Evolutionary conservation across 2,329 filamentous ascomycete genomes (phyloP), one percentile per base, ranked within the genome.

Genomic region (Neurospora sp.): DNA sequence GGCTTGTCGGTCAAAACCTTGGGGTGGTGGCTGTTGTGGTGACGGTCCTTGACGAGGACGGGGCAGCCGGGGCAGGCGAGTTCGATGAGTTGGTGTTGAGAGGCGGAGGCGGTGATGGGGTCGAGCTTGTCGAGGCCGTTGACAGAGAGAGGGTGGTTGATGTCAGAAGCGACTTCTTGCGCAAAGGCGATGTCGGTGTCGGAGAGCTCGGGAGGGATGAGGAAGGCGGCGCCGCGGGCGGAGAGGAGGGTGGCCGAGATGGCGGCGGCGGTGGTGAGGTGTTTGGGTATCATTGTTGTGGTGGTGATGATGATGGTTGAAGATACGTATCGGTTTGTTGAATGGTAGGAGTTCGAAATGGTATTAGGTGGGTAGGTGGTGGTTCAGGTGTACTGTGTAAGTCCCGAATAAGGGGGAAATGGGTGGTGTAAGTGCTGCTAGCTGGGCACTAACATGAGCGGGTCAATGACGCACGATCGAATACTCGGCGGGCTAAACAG

Each of bases 11-110:
- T 72, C 73, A 76, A 71, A n/a, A 72, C 72, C 36, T 76, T 71
- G 67, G 74, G 40, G 68, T 72, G 69, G 38, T 72, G 69, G 67
- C 66, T 69, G 68, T 73, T 73, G 70, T 81, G 74, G 70, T 76
- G 68, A 71, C 72, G 71, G 69, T 74, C 72, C 40, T 73, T 74
- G 69, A 85, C 62, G 66, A 74, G 69, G 66, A 79, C 82, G 11
- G 83, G 82, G 75, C 88, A 90, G 72, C 84, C 83, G 23, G 82
- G 80, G 75, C 88, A 90, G 71, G 84, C 81, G 43, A 90, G 75
- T 62, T 82, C 79, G 71, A 89, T 70, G 28, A 78, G 77, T 72
- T 84, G 81, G 33, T 74, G 74, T 73, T 82, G 69, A 36, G 72
- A 73, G 33, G 78, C 76, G 13, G 75, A 74, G 15, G 77, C 70